phyloP scores from a whole-genome alignment of 352 stramenopile species.

The Peronosclerospora sorghi region DNA sequence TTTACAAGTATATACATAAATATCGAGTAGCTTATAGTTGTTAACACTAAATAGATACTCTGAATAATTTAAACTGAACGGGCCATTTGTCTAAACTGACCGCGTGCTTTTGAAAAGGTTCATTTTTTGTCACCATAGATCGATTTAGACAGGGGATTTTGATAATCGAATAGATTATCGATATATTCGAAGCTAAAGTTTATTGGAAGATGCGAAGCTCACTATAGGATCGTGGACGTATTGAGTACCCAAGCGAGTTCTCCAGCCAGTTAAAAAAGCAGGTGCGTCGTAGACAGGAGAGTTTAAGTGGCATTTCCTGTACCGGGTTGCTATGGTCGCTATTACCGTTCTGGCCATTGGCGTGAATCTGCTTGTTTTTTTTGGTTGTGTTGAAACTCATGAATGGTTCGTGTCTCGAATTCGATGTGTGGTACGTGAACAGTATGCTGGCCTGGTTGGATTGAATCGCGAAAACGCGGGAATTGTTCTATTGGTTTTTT shows the following conservation, averaged over 20 bases:
- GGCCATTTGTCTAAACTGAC: too few species aligned
- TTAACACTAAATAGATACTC: too few species aligned
- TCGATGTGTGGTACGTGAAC: slow-evolving; percentile 23
- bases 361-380: slow-evolving; percentile 11
- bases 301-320: background rate
- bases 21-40: too few species aligned
- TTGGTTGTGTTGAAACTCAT: slow-evolving; percentile 18
- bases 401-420: slow-evolving; percentile 12
- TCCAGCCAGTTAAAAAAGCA: slow-evolving; percentile 36
- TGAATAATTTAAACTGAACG: too few species aligned
- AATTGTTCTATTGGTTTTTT: slow-evolving; percentile 84
- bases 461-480: slow-evolving; percentile 45
- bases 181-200: slow-evolving; percentile 11
- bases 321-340: slow-evolving; percentile 3
- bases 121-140: too few species aligned
- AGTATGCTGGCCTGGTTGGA: slow-evolving; percentile 61
- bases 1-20: too few species aligned
- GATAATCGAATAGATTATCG: slow-evolving; percentile 10
- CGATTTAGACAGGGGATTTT: background rate
- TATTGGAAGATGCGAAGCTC: too few species aligned
- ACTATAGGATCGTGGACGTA: background rate
- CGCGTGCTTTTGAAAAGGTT: too few species aligned
- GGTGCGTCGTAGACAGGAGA: slow-evolving; percentile 17
- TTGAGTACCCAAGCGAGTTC: background rate
- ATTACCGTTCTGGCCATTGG: slow-evolving; percentile 12